These are phyloP conservation scores for Penicillium nordicum DNA, from an alignment of 2,329 filamentous ascomycete species.

Conservation along the genomic window DNA sequence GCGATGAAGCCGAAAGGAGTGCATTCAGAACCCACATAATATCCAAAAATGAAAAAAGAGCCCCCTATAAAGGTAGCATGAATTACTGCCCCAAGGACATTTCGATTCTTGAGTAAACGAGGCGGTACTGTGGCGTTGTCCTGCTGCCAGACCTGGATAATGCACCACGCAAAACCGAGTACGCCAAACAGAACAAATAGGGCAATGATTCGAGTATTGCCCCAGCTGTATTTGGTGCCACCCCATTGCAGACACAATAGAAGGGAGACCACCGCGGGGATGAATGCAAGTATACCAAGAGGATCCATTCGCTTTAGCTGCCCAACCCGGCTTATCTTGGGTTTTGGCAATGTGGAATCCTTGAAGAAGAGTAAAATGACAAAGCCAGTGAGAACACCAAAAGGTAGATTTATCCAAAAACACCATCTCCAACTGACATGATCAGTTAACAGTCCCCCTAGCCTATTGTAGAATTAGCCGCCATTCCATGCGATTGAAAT, in stretches of 20 bases:
- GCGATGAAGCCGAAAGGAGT: neutral
- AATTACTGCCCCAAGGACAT: constrained; percentile 41
- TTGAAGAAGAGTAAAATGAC: constrained; percentile 36
- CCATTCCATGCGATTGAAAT: no score
- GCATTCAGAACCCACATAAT: constrained; percentile 35
- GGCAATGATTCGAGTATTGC: constrained; percentile 44
- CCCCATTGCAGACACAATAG: constrained; percentile 50
- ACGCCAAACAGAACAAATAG: constrained; percentile 51
- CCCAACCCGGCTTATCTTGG: constrained; percentile 16
- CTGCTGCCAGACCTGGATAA: constrained; percentile 38
- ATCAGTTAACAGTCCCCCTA: constrained; percentile 46
- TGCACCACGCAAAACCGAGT: constrained; percentile 42
- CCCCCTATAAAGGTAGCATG: constrained; percentile 45
- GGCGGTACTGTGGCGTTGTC: constrained; percentile 48
- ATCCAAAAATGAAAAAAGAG: constrained; percentile 45
- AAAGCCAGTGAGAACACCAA: constrained; percentile 31
- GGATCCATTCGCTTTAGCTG: constrained; percentile 39
- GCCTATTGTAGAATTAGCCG: constrained; percentile 12
- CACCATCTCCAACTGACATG: constrained; percentile 45
- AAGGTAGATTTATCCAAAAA: constrained; percentile 41
- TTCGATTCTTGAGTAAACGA: constrained; percentile 43
- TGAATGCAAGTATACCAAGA: constrained; percentile 44
- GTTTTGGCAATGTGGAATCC: constrained; percentile 21
- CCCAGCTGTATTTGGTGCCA: constrained; percentile 46
- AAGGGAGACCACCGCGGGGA: constrained; percentile 46